Evolutionary conservation across 2,329 filamentous ascomycete species (phyloP).

Genomic region (Cytospora piceae): DNA sequence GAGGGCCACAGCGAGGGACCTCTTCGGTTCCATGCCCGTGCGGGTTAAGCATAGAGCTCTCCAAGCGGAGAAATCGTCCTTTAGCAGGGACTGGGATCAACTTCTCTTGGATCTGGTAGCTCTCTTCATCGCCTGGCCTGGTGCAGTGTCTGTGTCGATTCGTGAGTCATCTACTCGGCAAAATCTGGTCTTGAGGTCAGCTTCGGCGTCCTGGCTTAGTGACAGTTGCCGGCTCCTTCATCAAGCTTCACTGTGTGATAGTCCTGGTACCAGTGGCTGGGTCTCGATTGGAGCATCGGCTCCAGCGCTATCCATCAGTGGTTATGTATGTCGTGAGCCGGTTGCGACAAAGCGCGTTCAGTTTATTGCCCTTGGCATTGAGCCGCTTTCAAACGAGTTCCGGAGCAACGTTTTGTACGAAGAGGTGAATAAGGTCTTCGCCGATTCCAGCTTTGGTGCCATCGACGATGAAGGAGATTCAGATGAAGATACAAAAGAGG

Average conservation of each 20-base stretch:
- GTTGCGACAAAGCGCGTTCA: constrained; percentile 74
- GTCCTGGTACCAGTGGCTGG: constrained; percentile 62
- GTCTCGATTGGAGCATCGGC: constrained; percentile 70
- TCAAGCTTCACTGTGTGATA: constrained; percentile 67
- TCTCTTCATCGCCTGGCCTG: constrained; percentile 72
- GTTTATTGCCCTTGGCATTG: constrained; percentile 79
- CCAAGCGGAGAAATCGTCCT: constrained; percentile 51
- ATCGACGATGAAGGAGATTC: constrained; percentile 51
- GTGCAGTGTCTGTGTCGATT: constrained; percentile 59
- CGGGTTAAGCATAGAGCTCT: constrained; percentile 78
- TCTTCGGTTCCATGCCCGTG: constrained; percentile 91
- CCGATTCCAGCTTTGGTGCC: constrained; percentile 74
- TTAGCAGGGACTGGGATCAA: constrained; percentile 67
- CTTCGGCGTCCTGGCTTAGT: constrained; percentile 9
- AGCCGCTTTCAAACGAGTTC: constrained; percentile 61
- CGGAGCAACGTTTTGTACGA: constrained; percentile 72
- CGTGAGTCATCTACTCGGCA: constrained; percentile 51
- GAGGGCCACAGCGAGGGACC: constrained; percentile 72
- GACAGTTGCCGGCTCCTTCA: constrained; percentile 53
- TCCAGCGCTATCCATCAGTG: constrained; percentile 63
- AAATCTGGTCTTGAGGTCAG: constrained; percentile 42
- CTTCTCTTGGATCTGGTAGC: constrained; percentile 63
- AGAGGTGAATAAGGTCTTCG: constrained; percentile 77
- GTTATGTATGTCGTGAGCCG: constrained; percentile 72
- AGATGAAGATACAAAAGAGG: constrained; percentile 40